A percentile compares a stretch with the other conserved stretches of the same genome.
Conservation (phyloP, 192 early-diverging fungal genomes). For the Diversispora epigaea region DNA sequence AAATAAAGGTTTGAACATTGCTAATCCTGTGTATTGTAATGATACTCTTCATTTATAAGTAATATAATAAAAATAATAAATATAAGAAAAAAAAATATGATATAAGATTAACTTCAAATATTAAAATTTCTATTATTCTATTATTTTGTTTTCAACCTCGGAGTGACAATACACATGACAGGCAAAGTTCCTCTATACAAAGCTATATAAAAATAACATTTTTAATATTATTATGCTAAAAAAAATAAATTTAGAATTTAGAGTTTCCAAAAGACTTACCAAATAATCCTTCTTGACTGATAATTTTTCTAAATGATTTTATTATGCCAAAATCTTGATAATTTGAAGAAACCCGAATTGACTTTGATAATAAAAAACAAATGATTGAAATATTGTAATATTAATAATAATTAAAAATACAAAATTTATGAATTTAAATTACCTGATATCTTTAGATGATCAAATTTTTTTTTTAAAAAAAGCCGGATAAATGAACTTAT, state of each 20-base stretch:
- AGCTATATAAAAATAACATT: conserved; percentile 9
- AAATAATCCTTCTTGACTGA: conserved; percentile 39
- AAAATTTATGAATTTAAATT: not conserved
- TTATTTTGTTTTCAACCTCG: conserved; percentile 21
- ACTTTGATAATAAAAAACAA: conserved; percentile 27
- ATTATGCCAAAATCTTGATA: conserved; percentile 38
- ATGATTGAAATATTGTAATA: not conserved
- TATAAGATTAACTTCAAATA: no score
- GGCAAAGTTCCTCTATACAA: conserved; percentile 46
- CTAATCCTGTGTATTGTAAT: conserved; percentile 44
- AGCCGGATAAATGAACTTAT: not conserved
- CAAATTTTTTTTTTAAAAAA: not conserved
- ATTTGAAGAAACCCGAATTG: conserved; percentile 37
- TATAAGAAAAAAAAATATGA: not conserved
- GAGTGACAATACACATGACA: conserved; percentile 45
- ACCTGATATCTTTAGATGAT: conserved; percentile 36
- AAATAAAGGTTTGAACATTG: conserved; percentile 48
- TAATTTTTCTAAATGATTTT: conserved; percentile 37
- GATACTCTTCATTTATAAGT: conserved; percentile 31
- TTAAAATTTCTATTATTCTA: no score
- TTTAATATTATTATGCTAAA: not conserved
- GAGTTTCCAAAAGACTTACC: conserved; percentile 18
- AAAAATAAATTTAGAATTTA: not conserved
- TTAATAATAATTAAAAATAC: not conserved
- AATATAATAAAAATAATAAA: not conserved